Evolutionary conservation across 352 stramenopile genomes (phyloP), one percentile per base, ranked within the genome.

Genomic region (Pythium vanterpoolii): DNA sequence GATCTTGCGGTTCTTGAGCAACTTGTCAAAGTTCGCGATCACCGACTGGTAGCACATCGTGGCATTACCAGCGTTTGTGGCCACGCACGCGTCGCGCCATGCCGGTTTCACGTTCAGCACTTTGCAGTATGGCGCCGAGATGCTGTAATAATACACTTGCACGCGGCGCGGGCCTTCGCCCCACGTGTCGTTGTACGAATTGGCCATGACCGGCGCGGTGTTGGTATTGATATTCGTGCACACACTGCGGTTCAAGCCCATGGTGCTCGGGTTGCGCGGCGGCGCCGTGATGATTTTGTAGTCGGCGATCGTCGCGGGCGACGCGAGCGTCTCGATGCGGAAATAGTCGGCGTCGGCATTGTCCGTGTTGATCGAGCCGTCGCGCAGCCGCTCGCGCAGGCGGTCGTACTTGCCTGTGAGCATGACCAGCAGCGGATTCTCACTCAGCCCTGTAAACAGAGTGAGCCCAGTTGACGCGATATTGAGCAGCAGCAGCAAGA

Each of bases 41-140:
- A 88, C 78, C 46, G 78, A 77, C 24, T 70, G 52, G 27, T 85
- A 60, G 26, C 74, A 86, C 5, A 42, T 43, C 2, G 72, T 71
- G 3, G 64, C 66, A 53, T 86, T 83, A 6, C 14, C 27, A 6
- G 16, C 39, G 28, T 68, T 13, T 19, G 39, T 45, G 8, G 21
- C 28, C 27, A 81, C 33, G 42, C 77, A 87, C 23, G 68, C 60
- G 38, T 75, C 64, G 18, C 21, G 19, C 43, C 34, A 48, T 1
- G 10, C 45, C 44, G 21, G 60, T 0, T 51, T 48, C n/a, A 40
- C 36, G 39, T 58, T 58, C 14, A 58, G 23, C n/a, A 58, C 51
- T 18, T 40, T 39, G 55, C 71, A 78, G 24, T 58, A 48, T 3
- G 68, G 71, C 0, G 71, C 68, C 26, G 71, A 78, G 28, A 78